Conservation (phyloP, 2,329 filamentous ascomycete species). For the Ophiostoma himal-ulmi region DNA sequence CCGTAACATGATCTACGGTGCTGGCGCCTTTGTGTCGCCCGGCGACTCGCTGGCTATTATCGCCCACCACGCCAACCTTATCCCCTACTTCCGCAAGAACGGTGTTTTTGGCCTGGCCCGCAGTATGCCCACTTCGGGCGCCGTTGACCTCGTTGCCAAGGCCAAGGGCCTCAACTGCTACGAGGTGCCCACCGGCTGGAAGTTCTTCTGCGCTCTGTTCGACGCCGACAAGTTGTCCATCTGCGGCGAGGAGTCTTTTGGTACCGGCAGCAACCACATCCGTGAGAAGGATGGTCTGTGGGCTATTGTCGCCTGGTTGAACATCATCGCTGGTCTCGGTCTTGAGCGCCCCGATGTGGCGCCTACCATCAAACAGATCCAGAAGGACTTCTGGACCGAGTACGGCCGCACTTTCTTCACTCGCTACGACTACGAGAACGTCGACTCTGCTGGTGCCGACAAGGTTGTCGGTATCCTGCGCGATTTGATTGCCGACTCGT, state of each 20-base stretch:
- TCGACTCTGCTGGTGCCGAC: constrained; percentile 83
- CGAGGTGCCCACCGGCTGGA: constrained; percentile 98
- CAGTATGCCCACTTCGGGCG: constrained; percentile 95
- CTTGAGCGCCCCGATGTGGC: constrained; percentile 72
- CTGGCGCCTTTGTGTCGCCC: constrained; percentile 91
- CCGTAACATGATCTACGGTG: constrained; percentile 99
- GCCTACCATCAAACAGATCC: constrained; percentile 91
- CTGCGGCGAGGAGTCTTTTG: constrained; percentile 97
- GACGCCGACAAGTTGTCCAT: constrained; percentile 95
- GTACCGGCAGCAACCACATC: constrained; percentile 97
- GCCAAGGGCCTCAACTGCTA: constrained; percentile 87
- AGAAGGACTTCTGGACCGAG: constrained; percentile 91
- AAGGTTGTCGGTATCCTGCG: constrained; percentile 80
- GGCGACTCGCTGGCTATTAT: constrained; percentile 98
- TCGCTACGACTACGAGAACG: constrained; percentile 95
- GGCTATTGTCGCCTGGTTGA: constrained; percentile 96
- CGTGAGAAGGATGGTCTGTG: constrained; percentile 98
- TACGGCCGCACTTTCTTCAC: constrained; percentile 99
- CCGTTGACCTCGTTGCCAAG: constrained; percentile 92
- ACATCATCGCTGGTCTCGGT: constrained; percentile 93
- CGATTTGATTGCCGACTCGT: constrained; percentile 65
- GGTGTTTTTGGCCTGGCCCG: constrained; percentile 92
- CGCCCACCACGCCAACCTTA: constrained; percentile 90
- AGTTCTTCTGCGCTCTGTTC: constrained; percentile 96
- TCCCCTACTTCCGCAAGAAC: constrained; percentile 97